These are phyloP conservation scores for Schrenkiella parvula DNA, from an alignment of 345 rosid species.

Conservation along the genomic window DNA sequence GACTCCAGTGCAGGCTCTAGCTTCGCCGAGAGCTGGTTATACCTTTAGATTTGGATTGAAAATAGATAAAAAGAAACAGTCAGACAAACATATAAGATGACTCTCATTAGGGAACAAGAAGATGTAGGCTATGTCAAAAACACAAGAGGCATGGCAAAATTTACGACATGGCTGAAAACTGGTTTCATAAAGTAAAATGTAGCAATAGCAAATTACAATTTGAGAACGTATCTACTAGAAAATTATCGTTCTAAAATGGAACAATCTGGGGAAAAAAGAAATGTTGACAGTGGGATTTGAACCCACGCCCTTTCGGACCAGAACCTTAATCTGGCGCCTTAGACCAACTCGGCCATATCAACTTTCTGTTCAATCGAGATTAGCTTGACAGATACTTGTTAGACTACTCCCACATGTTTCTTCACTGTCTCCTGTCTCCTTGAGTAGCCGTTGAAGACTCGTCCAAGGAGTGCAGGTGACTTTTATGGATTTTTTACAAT, in stretches of 20 bases:
- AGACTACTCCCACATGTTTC: neutral
- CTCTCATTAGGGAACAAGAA: neutral
- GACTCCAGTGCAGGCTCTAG: conserved; percentile 38
- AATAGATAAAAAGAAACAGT: neutral
- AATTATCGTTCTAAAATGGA: neutral
- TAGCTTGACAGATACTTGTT: fast-evolving
- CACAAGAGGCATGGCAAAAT: neutral
- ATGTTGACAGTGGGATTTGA: conserved; percentile 93
- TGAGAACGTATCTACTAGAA: neutral
- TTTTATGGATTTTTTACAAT: neutral
- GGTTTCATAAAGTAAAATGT: neutral
- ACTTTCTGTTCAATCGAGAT: neutral
- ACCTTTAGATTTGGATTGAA: neutral
- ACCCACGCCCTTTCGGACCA: conserved; percentile 99
- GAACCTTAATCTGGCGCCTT: conserved; percentile 99
- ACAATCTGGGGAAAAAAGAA: neutral
- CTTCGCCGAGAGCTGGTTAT: conserved; percentile 28
- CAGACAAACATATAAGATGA: conserved; percentile 1
- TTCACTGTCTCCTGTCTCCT: neutral
- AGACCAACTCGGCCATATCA: conserved; percentile 33
- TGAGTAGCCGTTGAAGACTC: neutral
- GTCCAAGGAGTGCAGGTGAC: neutral
- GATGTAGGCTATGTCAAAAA: neutral
- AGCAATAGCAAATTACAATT: neutral
- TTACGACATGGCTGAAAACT: neutral